Evolutionary conservation across 768 basidiomycete species (phyloP), one percentile per base, ranked within the genome.

Genomic region (Tremella mesenterica): DNA sequence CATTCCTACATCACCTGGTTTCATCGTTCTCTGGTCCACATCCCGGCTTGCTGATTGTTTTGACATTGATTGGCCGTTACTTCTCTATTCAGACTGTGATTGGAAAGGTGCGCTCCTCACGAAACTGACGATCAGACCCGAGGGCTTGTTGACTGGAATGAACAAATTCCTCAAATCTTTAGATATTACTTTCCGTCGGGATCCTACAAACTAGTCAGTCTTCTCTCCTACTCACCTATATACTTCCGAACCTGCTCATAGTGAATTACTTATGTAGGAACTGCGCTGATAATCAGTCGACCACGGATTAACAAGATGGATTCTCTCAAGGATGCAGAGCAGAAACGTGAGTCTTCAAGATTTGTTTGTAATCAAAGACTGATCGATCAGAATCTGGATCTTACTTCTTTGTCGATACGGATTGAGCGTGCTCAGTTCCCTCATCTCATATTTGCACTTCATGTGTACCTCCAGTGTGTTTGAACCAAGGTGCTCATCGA

Each of bases 121-220:
- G n/a, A n/a, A n/a, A n/a, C 52, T 58, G 41, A 57, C 36, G n/a
- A 29, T 8, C 50, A 92, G 89, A 56, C 93, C 95, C 3, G 90
- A 97, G 74, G 88, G 89, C 5, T 79, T 99, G 21, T 78, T 97
- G 52, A 85, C 89, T 10, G 95, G 95, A 26, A 96, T 99, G 92
- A 97, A 99, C 78, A 84, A 85, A 64, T 99, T 99, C 82, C 76
- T 99, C 53, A 86, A 87, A 1, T 89, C 86, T 10, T 79, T 99
- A 13, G 90, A 97, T 75, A 93, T 97, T 73, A 97, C 95, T 1
- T 97, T 97, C 84, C 81, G 95, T 56, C 84, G 95, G 63, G 95
- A 99, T 75, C 95, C 93, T 10, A 93, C 90, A 54, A 73, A 73
- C 51, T 73, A 59, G 64, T 70, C 34, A 54, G 68, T 65, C 12